These are phyloP conservation scores for Quercus phellos DNA, from an alignment of 331 rosid species.

Conservation along the genomic window DNA sequence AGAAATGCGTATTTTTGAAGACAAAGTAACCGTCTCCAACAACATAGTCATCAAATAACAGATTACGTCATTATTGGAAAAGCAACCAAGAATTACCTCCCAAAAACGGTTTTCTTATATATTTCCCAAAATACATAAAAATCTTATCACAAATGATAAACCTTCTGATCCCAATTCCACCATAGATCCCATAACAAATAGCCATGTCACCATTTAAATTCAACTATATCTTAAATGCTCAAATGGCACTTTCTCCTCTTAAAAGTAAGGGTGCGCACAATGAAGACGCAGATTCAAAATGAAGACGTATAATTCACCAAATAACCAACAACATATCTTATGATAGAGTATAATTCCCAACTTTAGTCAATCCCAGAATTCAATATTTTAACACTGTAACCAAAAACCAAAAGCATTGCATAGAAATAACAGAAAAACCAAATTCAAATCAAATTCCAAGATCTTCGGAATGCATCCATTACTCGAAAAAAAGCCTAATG, in stretches of 20 bases:
- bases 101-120: background rate
- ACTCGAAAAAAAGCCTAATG: background rate
- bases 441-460: conserved; percentile 26
- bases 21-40: conserved; percentile 8
- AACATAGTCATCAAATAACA: background rate
- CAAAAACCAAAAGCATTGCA: background rate
- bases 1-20: conserved; percentile 3
- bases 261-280: no score
- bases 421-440: conserved; percentile 1
- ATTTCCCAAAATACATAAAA: background rate
- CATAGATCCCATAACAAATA: background rate
- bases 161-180: background rate
- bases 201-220: background rate
- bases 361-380: background rate
- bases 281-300: no score
- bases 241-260: no score
- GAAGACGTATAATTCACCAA: no score
- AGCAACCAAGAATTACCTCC: conserved; percentile 9
- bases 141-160: background rate
- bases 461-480: background rate
- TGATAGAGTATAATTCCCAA: background rate
- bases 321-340: background rate
- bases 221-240: background rate
- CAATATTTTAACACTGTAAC: background rate
- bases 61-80: background rate